Evolutionary conservation across 148 eudicot species (phyloP), one percentile per base, ranked within the genome.

Genomic region (Vaccinium vitisidaea): DNA sequence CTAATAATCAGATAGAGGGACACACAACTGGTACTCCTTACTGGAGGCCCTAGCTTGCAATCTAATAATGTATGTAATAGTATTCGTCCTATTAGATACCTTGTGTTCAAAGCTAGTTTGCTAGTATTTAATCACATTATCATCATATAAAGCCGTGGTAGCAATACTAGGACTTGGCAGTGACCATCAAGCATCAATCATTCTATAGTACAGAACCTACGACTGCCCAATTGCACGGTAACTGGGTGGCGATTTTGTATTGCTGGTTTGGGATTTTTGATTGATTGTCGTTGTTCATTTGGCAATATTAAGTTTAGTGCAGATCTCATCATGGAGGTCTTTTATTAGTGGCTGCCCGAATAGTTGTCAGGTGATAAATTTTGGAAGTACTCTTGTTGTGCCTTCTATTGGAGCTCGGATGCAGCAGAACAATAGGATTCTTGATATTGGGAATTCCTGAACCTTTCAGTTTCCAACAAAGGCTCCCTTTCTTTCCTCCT

Each of bases 391-490:
- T 27, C 30, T 58, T 58, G 48, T 27, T 80, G 52, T 80, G 69
- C 48, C 53, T 56, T 55, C 73, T 39, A 59, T 80, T 80, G 50
- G 82, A 36, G 25, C 63, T n/a, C 48, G 83, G 55, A 65, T 1
- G 2, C 7, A 63, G 75, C n/a, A 23, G n/a, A 58, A 10, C 25
- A 12, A 13, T 39, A 80, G 75, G 70, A 69, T 48, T 65, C 19
- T 82, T 82, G 76, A 23, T 56, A 67, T 70, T 12, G 13, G 32
- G 21, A 43, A 69, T 69, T 25, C 76, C 18, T 27, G 21, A 18
- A 25, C 52, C 70, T 23, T 8, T 67, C 30, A 23, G 10, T 48
- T 32, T 81, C 55, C n/a, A 8, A 1, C 43, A 8, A 30, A 32
- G 14, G 49, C 25, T 25, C 25, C 48, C 73, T 81, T 81, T 43